Conservation (phyloP, 2,329 filamentous ascomycete genomes). For the Aspergillus brunneoviolaceus region DNA sequence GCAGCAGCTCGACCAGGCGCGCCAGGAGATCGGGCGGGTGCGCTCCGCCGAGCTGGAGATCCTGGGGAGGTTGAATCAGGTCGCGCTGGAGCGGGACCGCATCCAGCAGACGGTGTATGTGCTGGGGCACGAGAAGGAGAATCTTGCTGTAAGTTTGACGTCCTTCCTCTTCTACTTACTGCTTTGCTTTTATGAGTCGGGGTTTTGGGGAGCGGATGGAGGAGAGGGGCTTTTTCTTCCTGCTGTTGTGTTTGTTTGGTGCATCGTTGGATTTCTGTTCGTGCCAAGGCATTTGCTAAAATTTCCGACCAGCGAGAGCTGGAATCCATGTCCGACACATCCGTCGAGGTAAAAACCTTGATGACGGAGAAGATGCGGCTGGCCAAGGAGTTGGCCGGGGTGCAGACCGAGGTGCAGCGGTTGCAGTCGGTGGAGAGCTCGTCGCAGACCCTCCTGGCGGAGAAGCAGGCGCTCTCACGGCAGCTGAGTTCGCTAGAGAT, state of each 20-base stretch:
- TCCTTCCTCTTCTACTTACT: no score
- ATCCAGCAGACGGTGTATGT: slow-evolving; percentile 40
- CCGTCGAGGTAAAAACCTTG: slow-evolving; percentile 68
- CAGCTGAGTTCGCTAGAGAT: slow-evolving; percentile 75
- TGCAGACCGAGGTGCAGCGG: slow-evolving; percentile 64
- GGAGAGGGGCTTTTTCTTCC: not conserved
- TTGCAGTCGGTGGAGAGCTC: slow-evolving; percentile 57
- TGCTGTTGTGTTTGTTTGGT: not conserved
- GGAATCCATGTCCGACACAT: slow-evolving; percentile 64
- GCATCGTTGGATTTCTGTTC: slow-evolving; percentile 18
- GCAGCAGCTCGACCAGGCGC: slow-evolving; percentile 59
- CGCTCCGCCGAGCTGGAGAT: slow-evolving; percentile 44
- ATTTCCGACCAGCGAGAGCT: slow-evolving; percentile 62
- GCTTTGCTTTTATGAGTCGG: no score
- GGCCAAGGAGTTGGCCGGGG: slow-evolving; percentile 56
- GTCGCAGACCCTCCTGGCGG: slow-evolving; percentile 69
- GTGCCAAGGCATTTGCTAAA: not conserved
- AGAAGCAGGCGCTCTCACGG: slow-evolving; percentile 77
- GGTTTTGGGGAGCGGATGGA: no score
- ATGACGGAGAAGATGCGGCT: slow-evolving; percentile 65
- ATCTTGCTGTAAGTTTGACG: slow-evolving; percentile 50
- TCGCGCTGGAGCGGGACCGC: slow-evolving; percentile 47
- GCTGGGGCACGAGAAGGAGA: slow-evolving; percentile 56
- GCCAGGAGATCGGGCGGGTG: slow-evolving; percentile 55
- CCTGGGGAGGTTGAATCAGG: slow-evolving; percentile 50